These are phyloP conservation scores for Avicennia marina DNA, from an alignment of 257 asterid species.

Conservation along the genomic window DNA sequence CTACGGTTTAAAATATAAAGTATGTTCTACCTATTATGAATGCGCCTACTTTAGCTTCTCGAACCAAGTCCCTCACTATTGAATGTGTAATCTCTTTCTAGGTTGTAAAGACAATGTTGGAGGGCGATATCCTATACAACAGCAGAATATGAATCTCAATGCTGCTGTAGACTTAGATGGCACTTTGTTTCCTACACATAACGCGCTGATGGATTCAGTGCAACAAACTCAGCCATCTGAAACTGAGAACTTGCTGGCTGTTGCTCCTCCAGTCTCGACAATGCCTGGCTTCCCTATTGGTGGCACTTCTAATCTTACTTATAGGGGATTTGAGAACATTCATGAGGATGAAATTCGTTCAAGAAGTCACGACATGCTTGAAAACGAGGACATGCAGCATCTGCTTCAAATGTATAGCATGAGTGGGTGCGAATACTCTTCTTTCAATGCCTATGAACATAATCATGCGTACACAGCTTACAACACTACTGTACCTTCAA, in stretches of 20 bases:
- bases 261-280: conserved; percentile 54
- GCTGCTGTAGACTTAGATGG: conserved; percentile 36
- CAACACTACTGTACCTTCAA: conserved; percentile 52
- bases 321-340: conserved; percentile 53
- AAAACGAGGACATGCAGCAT: conserved; percentile 90
- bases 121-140: conserved; percentile 41
- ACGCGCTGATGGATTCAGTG: conserved; percentile 36
- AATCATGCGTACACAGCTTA: conserved; percentile 41
- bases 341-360: conserved; percentile 82
- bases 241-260: conserved; percentile 50
- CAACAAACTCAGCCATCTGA: conserved; percentile 51
- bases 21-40: too few species aligned
- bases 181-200: conserved; percentile 43
- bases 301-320: conserved; percentile 54
- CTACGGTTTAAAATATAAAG: too few species aligned
- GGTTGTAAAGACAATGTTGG: conserved; percentile 51
- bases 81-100: conserved; percentile 19
- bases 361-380: conserved; percentile 94
- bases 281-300: conserved; percentile 51
- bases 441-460: conserved; percentile 41
- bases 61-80: too few species aligned
- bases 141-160: conserved; percentile 54
- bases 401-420: conserved; percentile 67
- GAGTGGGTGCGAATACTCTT: conserved; percentile 56
- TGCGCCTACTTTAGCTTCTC: too few species aligned